These are phyloP conservation scores for Exophiala mesophila DNA, from an alignment of 2,329 filamentous ascomycete species.

Conservation along the genomic window DNA sequence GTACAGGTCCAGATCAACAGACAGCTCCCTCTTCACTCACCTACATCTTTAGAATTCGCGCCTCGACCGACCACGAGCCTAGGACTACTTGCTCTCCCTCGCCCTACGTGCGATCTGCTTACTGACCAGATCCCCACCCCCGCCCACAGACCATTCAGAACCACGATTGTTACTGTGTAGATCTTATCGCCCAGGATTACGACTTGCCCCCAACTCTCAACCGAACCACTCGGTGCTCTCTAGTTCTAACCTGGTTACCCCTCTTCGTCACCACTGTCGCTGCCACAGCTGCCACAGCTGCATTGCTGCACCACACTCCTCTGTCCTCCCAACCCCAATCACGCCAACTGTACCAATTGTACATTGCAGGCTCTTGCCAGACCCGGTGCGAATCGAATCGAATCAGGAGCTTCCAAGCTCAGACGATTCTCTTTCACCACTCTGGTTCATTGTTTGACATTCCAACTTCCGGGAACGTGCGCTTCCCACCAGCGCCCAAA, in stretches of 20 bases:
- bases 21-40: too few relatives aligned
- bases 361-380: conserved; percentile 5
- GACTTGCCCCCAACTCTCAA: conserved; percentile 5
- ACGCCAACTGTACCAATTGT: background rate
- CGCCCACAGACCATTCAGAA: too few relatives aligned
- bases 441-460: conserved; percentile 17
- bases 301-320: background rate
- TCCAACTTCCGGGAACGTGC: conserved; percentile 20
- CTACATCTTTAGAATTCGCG: too few relatives aligned
- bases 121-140: too few relatives aligned
- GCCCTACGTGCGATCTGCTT: too few relatives aligned
- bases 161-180: conserved; percentile 10
- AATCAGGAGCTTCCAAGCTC: conserved; percentile 14
- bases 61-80: too few relatives aligned
- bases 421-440: background rate
- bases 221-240: conserved; percentile 9
- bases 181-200: conserved; percentile 22
- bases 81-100: too few relatives aligned
- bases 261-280: conserved; percentile 8
- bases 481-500: conserved; percentile 38
- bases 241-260: conserved; percentile 20
- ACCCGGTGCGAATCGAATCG: conserved; percentile 10
- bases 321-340: background rate
- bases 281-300: background rate
- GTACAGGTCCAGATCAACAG: too few relatives aligned